phyloP scores from a whole-genome alignment of 2,329 filamentous ascomycete species.

The Beauveria sp. region DNA sequence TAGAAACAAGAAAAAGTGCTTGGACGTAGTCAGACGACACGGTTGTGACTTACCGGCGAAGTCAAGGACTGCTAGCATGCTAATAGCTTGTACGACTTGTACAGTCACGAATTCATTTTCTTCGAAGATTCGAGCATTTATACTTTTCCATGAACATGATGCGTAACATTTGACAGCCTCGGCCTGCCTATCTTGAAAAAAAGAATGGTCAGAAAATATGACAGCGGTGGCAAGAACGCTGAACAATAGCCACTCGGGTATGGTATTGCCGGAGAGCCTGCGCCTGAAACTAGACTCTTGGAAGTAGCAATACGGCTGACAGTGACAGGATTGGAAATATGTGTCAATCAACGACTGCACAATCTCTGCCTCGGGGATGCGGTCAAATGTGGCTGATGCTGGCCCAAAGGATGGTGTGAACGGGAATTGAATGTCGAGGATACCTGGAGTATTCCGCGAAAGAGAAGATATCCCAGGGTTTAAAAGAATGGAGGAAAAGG shows the following conservation, averaged over 20 bases:
- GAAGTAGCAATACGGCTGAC: neutral
- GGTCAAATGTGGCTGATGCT: neutral
- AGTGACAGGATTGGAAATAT: neutral
- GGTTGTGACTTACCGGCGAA: neutral
- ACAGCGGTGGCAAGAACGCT: neutral
- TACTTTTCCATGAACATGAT: neutral
- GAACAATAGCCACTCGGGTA: neutral
- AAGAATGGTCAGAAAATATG: neutral
- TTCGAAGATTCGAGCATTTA: neutral
- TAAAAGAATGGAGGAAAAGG: neutral
- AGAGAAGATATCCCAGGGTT: neutral
- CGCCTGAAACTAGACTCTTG: neutral
- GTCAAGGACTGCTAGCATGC: neutral
- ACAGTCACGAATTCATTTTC: slow-evolving; percentile 67
- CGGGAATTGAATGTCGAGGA: neutral
- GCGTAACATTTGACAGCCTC: neutral
- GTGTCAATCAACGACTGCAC: neutral
- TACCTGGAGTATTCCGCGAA: neutral
- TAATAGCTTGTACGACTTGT: slow-evolving; percentile 52
- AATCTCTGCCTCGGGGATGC: neutral
- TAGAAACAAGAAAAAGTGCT: neutral
- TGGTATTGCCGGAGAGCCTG: neutral
- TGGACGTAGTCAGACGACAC: neutral
- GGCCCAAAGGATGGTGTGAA: neutral
- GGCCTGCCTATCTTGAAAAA: neutral